A percentile compares a stretch with the other conserved stretches of the same genome.
Conservation (phyloP, 768 basidiomycete genomes). For the Chalciporus chontae region DNA sequence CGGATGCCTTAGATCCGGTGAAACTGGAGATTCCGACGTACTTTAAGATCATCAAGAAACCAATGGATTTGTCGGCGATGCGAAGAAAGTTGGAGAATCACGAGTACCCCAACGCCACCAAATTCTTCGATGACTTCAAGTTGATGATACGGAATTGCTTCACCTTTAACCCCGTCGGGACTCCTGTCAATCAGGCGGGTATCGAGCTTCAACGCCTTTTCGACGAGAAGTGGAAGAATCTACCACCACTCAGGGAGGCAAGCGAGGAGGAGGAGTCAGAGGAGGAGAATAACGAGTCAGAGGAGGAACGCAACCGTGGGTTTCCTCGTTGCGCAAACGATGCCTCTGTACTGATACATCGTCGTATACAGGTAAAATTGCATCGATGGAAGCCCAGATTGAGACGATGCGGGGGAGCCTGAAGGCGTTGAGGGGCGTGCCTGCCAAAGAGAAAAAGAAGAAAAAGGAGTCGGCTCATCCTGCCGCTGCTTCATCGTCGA, state of each 20-base stretch:
- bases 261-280: constrained; percentile 63
- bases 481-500: constrained; percentile 63
- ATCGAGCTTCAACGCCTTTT: constrained; percentile 83
- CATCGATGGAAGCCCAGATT: constrained; percentile 77
- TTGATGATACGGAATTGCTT: constrained; percentile 95
- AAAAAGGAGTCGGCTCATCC: constrained; percentile 55
- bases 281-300: constrained; percentile 59
- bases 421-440: constrained; percentile 54
- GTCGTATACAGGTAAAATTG: constrained; percentile 57
- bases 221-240: constrained; percentile 84
- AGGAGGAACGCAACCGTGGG: constrained; percentile 69
- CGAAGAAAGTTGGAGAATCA: constrained; percentile 74
- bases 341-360: constrained; percentile 8
- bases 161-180: constrained; percentile 85
- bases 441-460: constrained; percentile 65
- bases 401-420: constrained; percentile 72
- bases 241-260: constrained; percentile 59
- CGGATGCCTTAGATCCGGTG: constrained; percentile 55
- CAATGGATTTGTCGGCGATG: constrained; percentile 94
- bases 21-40: constrained; percentile 82
- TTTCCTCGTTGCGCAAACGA: neutral
- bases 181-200: constrained; percentile 84
- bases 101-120: constrained; percentile 72
- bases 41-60: constrained; percentile 83
- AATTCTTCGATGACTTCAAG: constrained; percentile 89